Evolutionary conservation across 2,329 filamentous ascomycete genomes (phyloP).

Genomic region (Pseudonectria foliicola): DNA sequence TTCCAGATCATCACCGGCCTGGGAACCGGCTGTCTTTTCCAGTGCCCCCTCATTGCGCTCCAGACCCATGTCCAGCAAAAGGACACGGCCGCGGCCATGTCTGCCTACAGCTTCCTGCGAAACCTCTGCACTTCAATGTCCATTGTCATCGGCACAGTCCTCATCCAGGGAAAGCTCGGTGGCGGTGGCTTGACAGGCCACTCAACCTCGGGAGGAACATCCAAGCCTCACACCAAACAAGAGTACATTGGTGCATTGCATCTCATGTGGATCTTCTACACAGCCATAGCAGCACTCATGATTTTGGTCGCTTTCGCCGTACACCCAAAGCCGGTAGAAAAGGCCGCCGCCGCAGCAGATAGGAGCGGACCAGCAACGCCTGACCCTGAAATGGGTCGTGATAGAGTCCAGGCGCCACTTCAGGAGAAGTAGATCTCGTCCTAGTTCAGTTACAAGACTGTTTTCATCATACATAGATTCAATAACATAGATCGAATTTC

Average conservation of each 20-base stretch:
- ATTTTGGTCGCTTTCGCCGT: conserved; percentile 9
- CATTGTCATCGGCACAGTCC: conserved; percentile 64
- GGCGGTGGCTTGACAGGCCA: conserved; percentile 10
- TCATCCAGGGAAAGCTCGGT: conserved; percentile 49
- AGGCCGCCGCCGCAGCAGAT: background rate
- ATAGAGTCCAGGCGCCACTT: too few relatives aligned
- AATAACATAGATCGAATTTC: too few relatives aligned
- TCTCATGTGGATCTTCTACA: conserved; percentile 17
- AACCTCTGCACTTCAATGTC: conserved; percentile 61
- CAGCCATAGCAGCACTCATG: conserved; percentile 10
- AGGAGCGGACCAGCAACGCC: too few relatives aligned
- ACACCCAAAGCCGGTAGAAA: conserved; percentile 4
- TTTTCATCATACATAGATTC: too few relatives aligned
- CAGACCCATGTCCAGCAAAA: conserved; percentile 54
- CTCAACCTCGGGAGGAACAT: conserved; percentile 1
- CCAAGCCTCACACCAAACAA: conserved; percentile 6
- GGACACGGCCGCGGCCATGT: conserved; percentile 59
- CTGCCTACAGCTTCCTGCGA: conserved; percentile 59
- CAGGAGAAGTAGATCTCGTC: too few relatives aligned
- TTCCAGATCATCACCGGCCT: conserved; percentile 57
- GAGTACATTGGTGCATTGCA: conserved; percentile 11
- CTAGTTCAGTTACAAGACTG: too few relatives aligned
- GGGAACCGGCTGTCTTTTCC: conserved; percentile 61
- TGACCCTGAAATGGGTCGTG: too few relatives aligned
- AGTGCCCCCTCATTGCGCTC: conserved; percentile 61